Conservation (phyloP, 2,329 filamentous ascomycete species). For the Neonectria magnoliae region DNA sequence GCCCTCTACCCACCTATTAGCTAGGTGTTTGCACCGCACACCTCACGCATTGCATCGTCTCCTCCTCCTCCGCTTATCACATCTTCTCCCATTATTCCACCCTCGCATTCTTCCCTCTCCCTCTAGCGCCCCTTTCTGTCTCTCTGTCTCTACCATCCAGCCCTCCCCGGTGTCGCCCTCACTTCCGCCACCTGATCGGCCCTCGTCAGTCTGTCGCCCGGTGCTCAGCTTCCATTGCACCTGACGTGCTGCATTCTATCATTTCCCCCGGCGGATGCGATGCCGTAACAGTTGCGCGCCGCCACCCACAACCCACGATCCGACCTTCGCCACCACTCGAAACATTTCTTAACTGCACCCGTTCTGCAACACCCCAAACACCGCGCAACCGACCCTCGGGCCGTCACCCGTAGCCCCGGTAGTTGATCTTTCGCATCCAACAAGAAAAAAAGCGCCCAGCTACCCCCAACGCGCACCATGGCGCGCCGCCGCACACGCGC, state of each 20-base stretch:
- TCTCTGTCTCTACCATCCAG: constrained; percentile 22
- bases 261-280: constrained; percentile 32
- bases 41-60: constrained; percentile 19
- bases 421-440: not conserved
- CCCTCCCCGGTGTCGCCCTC: constrained; percentile 15
- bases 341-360: constrained; percentile 22
- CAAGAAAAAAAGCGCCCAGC: constrained; percentile 3
- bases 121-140: not conserved
- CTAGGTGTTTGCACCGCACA: constrained; percentile 13
- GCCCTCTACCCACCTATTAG: too few species aligned
- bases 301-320: constrained; percentile 30
- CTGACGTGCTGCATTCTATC: constrained; percentile 13
- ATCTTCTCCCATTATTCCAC: constrained; percentile 5
- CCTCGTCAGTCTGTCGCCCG: constrained; percentile 12
- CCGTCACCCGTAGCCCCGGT: not conserved
- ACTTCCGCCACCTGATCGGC: constrained; percentile 24
- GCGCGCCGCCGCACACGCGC: constrained; percentile 50
- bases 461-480: constrained; percentile 43
- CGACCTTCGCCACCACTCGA: constrained; percentile 29
- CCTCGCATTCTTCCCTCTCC: not conserved
- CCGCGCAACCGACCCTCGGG: constrained; percentile 9
- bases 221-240: constrained; percentile 14
- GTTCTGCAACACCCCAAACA: constrained; percentile 15
- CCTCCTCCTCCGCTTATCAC: constrained; percentile 31
- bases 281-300: constrained; percentile 37